These are phyloP conservation scores for Quercus cerris DNA, from an alignment of 306 rosid species.

Conservation along the genomic window DNA sequence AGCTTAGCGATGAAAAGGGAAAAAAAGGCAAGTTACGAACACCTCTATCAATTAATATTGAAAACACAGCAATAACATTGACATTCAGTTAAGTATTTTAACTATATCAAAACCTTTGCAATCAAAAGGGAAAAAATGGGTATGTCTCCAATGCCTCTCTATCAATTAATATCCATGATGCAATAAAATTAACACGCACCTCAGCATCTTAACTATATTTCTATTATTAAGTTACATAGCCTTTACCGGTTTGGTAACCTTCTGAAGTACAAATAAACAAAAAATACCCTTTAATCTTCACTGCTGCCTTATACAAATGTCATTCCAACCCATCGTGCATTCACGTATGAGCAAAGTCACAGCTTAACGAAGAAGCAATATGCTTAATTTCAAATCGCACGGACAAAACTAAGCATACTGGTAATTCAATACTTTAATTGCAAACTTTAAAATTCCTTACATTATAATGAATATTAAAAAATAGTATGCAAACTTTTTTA, in stretches of 20 bases:
- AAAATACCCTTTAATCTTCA: background rate
- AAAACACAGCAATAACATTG: background rate
- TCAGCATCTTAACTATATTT: background rate
- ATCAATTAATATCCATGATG: background rate
- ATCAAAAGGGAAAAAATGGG: background rate
- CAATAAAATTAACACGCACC: background rate
- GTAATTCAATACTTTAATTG: background rate
- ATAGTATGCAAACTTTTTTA: too few relatives aligned
- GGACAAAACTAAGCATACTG: background rate
- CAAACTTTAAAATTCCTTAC: background rate
- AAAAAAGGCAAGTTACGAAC: background rate
- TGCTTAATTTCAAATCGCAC: background rate
- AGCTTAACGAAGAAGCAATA: background rate
- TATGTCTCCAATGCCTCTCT: background rate
- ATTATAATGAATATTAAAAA: too few relatives aligned
- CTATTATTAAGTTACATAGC: background rate
- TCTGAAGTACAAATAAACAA: background rate
- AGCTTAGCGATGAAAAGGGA: background rate
- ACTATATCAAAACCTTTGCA: background rate
- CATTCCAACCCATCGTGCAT: background rate
- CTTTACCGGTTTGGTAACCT: background rate
- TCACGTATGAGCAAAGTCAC: background rate
- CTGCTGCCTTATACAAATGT: background rate
- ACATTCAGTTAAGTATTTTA: background rate
- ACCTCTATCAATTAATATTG: background rate